phyloP scores from a whole-genome alignment of 129 eudicot genomes.

The Cynara cardunculus region DNA sequence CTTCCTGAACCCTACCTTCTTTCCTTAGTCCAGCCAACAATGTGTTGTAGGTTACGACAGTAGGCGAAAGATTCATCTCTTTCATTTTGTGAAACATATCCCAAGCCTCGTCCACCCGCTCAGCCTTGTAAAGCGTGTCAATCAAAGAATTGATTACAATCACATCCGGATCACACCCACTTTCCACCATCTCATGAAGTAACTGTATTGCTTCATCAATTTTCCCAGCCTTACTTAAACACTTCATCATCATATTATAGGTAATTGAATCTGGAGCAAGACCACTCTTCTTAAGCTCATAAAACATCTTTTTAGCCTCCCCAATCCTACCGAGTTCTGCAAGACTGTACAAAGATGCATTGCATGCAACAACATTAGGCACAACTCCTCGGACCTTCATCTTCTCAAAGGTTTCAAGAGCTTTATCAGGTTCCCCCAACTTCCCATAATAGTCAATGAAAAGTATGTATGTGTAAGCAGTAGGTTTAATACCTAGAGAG shows the following conservation, averaged over 20 bases:
- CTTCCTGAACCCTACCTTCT: conserved; percentile 77
- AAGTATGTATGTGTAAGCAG: conserved; percentile 76
- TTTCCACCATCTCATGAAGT: conserved; percentile 67
- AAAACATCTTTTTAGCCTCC: conserved; percentile 70
- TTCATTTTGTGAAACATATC: conserved; percentile 63
- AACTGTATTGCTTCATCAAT: conserved; percentile 68
- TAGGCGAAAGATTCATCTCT: conserved; percentile 67
- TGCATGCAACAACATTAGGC: conserved; percentile 84
- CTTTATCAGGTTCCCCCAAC: conserved; percentile 68
- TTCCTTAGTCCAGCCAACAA: conserved; percentile 83
- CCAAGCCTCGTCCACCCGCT: conserved; percentile 89
- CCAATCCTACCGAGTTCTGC: conserved; percentile 70
- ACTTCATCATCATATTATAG: conserved; percentile 96
- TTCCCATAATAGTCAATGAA: conserved; percentile 92
- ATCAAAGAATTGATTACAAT: conserved; percentile 72
- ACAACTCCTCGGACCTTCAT: conserved; percentile 84
- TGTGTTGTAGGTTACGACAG: conserved; percentile 90
- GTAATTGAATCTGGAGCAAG: conserved; percentile 90
- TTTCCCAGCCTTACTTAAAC: conserved; percentile 72
- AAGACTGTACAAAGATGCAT: conserved; percentile 87
- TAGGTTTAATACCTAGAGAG: conserved; percentile 46
- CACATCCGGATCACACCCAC: conserved; percentile 76
- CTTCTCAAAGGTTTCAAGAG: conserved; percentile 72
- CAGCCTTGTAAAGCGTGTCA: conserved; percentile 79
- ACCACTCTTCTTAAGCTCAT: conserved; percentile 71